phyloP scores from a whole-genome alignment of 2,329 filamentous ascomycete genomes.

The Trichoderma endophyticum region DNA sequence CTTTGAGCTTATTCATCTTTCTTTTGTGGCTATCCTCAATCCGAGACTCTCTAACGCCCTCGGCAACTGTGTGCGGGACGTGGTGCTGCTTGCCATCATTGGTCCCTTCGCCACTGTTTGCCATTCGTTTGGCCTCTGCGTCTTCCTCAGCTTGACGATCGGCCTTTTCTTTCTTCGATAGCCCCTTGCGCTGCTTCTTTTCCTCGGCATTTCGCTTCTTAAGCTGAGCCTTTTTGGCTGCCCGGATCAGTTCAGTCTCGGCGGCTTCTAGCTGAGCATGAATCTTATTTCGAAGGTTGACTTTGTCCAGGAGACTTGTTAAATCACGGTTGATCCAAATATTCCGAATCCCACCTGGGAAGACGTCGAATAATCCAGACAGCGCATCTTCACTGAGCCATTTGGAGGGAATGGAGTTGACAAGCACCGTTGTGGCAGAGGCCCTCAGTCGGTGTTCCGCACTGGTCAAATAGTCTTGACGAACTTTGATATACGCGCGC shows the following conservation, averaged over 20 bases:
- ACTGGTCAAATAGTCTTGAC: constrained; percentile 91
- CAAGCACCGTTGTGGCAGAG: constrained; percentile 91
- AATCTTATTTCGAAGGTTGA: constrained; percentile 68
- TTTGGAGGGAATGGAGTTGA: constrained; percentile 83
- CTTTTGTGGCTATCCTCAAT: constrained; percentile 19
- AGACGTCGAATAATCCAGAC: constrained; percentile 85
- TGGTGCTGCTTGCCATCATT: constrained; percentile 52
- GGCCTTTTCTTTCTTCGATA: constrained; percentile 50
- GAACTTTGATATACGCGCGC: constrained; percentile 82
- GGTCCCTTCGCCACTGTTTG: constrained; percentile 47
- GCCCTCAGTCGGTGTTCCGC: constrained; percentile 91
- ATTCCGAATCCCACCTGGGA: constrained; percentile 90
- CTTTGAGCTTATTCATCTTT: not conserved
- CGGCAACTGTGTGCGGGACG: constrained; percentile 50
- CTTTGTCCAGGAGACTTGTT: constrained; percentile 78
- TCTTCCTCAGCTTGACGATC: constrained; percentile 49
- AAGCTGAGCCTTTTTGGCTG: constrained; percentile 75
- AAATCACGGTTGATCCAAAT: constrained; percentile 95
- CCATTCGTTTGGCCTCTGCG: constrained; percentile 48
- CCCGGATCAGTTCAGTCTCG: constrained; percentile 78
- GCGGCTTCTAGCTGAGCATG: constrained; percentile 73
- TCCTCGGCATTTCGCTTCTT: constrained; percentile 63
- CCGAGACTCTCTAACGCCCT: constrained; percentile 42
- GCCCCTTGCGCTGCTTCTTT: constrained; percentile 58
- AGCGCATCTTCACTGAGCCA: constrained; percentile 86